Evolutionary conservation across 192 early-diverging fungal genomes (phyloP).

Genomic region (Coemansia sp.): DNA sequence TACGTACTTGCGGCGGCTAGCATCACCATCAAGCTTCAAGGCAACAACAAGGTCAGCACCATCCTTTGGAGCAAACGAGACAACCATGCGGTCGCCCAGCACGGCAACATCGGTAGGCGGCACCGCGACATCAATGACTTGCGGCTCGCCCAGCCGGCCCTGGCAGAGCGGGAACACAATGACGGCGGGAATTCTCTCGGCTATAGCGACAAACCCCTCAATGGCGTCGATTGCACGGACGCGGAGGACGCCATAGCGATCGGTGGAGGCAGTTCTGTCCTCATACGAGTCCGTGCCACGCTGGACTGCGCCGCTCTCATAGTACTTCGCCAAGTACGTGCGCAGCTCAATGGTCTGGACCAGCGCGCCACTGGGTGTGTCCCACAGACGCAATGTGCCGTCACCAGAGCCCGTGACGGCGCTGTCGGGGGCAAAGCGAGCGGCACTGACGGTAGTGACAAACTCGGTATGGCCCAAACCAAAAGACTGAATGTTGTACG

Average conservation of each 20-base stretch:
- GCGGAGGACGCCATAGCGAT: constrained; percentile 49
- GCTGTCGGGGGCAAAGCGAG: constrained; percentile 59
- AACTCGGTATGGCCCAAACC: constrained; percentile 90
- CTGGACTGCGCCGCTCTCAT: constrained; percentile 24
- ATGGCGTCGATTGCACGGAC: constrained; percentile 23
- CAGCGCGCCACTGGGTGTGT: constrained; percentile 63
- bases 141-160: constrained; percentile 7
- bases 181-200: constrained; percentile 41
- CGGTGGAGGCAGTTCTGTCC: constrained; percentile 34
- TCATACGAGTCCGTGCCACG: constrained; percentile 20
- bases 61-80: constrained; percentile 18
- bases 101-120: constrained; percentile 37
- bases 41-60: constrained; percentile 1
- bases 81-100: constrained; percentile 21
- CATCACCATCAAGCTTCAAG: background rate
- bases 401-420: constrained; percentile 89
- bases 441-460: constrained; percentile 67
- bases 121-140: constrained; percentile 24
- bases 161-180: constrained; percentile 30
- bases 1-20: background rate
- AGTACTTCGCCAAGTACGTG: constrained; percentile 32
- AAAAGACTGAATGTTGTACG: constrained; percentile 87
- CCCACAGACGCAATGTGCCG: constrained; percentile 77
- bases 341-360: constrained; percentile 70
- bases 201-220: constrained; percentile 28